These are phyloP conservation scores for Fusarium odoratissimum DNA, from an alignment of 2,329 filamentous ascomycete genomes.

Conservation along the genomic window DNA sequence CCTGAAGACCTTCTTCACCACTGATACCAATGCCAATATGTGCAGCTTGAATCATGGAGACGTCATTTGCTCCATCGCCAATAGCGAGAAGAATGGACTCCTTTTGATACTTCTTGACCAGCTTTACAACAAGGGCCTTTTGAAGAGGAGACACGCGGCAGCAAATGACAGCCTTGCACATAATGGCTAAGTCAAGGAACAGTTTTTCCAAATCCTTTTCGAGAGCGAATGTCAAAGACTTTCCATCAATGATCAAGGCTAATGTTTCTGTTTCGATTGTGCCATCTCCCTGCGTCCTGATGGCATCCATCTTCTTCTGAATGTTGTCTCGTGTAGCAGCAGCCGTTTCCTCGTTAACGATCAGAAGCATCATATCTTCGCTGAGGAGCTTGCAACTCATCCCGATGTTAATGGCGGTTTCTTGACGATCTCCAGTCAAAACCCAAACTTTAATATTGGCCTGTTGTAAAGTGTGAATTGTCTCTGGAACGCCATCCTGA, in stretches of 20 bases:
- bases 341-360: conserved; percentile 90
- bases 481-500: conserved; percentile 97
- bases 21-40: conserved; percentile 98
- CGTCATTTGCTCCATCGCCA: conserved; percentile 97
- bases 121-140: conserved; percentile 96
- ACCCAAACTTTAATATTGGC: conserved; percentile 99
- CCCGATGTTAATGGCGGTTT: conserved; percentile 99
- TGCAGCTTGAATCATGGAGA: conserved; percentile 99
- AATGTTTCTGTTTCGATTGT: conserved; percentile 85
- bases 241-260: conserved; percentile 94
- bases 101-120: conserved; percentile 91
- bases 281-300: conserved; percentile 82
- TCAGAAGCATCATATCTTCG: conserved; percentile 97
- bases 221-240: conserved; percentile 91
- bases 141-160: conserved; percentile 96
- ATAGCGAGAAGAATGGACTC: conserved; percentile 94
- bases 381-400: conserved; percentile 99
- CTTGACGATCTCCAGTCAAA: conserved; percentile 94
- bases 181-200: conserved; percentile 91
- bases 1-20: conserved; percentile 95
- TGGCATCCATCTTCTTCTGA: conserved; percentile 91
- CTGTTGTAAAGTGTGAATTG: conserved; percentile 95
- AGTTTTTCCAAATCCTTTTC: conserved; percentile 94
- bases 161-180: conserved; percentile 99
- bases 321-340: conserved; percentile 87